Evolutionary conservation across 176 grass and related monocot genomes (phyloP).

Genomic region (maize (Zea mays)): Zm-B73-REFERENCE-NAM-5.0 NC_050100.1:40422001-40422500

Average conservation of each 20-base stretch:
- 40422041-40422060: conserved; percentile 86
- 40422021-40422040: conserved; percentile 17
- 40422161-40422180: conserved; percentile 32
- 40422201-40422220: not conserved
- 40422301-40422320: conserved; percentile 67
- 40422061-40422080: conserved; percentile 62
- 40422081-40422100: conserved; percentile 44
- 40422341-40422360: conserved; percentile 73
- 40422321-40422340: conserved; percentile 64
- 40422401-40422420: not conserved
- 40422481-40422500: not conserved
- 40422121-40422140: conserved; percentile 68
- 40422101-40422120: conserved; percentile 66
- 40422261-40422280: conserved; percentile 57
- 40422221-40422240: conserved; percentile 58
- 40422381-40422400: conserved; percentile 17
- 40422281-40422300: conserved; percentile 70
- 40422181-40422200: conserved; percentile 15
- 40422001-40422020: conserved; percentile 11
- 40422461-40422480: not conserved
- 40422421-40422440: not conserved
- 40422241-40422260: conserved; percentile 69
- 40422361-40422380: conserved; percentile 39
- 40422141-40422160: conserved; percentile 62
- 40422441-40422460: not conserved